These are phyloP conservation scores for Phytophthora idaei DNA, from an alignment of 352 stramenopile species.

Conservation along the genomic window DNA sequence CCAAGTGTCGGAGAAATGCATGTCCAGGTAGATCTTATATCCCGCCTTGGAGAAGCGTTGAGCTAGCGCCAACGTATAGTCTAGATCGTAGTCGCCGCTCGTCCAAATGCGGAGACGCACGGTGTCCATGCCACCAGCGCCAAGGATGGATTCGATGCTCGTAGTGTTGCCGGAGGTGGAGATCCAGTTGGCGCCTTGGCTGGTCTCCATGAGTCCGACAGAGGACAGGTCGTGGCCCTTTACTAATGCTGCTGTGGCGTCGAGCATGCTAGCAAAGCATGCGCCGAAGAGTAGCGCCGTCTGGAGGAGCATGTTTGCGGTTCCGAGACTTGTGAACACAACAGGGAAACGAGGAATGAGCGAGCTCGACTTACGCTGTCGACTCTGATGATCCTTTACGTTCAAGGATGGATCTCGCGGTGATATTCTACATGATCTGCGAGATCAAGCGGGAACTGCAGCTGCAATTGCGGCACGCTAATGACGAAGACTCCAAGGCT, in stretches of 20 bases:
- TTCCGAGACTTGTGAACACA: neutral
- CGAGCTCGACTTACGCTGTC: neutral
- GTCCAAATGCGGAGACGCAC: constrained; percentile 38
- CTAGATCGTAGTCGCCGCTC: constrained; percentile 20
- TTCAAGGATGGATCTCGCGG: too few species aligned
- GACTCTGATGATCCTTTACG: too few species aligned
- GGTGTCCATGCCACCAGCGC: constrained; percentile 28
- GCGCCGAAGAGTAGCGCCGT: constrained; percentile 12
- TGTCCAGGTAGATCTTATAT: constrained; percentile 43
- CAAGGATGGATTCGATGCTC: constrained; percentile 36
- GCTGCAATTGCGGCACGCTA: constrained; percentile 6
- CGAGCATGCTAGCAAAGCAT: constrained; percentile 6
- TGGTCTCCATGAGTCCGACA: constrained; percentile 32
- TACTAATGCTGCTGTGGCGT: constrained; percentile 9
- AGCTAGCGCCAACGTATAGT: constrained; percentile 32
- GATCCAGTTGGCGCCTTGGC: constrained; percentile 32
- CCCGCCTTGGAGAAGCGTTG: constrained; percentile 35
- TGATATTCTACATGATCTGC: constrained; percentile 12
- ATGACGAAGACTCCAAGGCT: too few species aligned
- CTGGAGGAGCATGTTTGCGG: constrained; percentile 16
- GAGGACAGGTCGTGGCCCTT: constrained; percentile 41
- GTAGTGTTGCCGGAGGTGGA: constrained; percentile 27
- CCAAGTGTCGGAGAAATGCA: constrained; percentile 46
- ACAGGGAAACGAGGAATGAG: constrained; percentile 18
- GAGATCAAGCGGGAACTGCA: constrained; percentile 13